Evolutionary conservation across 345 rosid genomes (phyloP), one percentile per base, ranked within the genome.

Genomic region (Hibiscus mutabilis): DNA sequence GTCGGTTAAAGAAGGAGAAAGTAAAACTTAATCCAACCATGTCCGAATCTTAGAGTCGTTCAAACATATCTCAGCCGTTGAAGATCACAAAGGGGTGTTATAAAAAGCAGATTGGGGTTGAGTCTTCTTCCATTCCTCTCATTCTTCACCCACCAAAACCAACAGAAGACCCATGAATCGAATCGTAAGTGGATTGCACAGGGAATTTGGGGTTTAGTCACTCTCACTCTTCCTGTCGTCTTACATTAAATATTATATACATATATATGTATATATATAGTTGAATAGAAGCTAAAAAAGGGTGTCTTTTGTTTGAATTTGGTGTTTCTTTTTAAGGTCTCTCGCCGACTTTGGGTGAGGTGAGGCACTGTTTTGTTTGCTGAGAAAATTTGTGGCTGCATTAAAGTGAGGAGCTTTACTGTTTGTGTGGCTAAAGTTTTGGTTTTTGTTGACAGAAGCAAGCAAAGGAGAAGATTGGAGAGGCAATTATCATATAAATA

Each of bases 141-240:
- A 49, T 13, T 29, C 62, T 16, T 29, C 62, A 67, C 69, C 75
- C 66, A 73, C 78, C 76, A 64, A 73, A 8, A 69, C 12, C 58
- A 18, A 79, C 73, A 68, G 25, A 56, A 74, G 70, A 53, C 68
- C 57, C 72, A 14, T 57, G 82, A 76, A 80, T 76, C 85, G 82
- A 78, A 85, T 81, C 79, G 5, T 60, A 73, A 77, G 75, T 69
- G 77, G 78, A 75, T 73, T 76, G 70, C 73, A 79, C 67, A 78
- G 77, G 70, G 76, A 69, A 69, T 46, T 75, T 78, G 57, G 78
- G 74, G 76, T 75, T 80, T 67, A 49, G 77, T 75, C 77, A 69
- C 65, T 80, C 71, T 73, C 81, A 58, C 65, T 55, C 69, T 37
- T 33, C 5, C 37, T 33, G 8, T 33, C 37, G 0, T 33, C 37